phyloP scores from a whole-genome alignment of 2,329 filamentous ascomycete species.

The Paradendryphiella salina region DNA sequence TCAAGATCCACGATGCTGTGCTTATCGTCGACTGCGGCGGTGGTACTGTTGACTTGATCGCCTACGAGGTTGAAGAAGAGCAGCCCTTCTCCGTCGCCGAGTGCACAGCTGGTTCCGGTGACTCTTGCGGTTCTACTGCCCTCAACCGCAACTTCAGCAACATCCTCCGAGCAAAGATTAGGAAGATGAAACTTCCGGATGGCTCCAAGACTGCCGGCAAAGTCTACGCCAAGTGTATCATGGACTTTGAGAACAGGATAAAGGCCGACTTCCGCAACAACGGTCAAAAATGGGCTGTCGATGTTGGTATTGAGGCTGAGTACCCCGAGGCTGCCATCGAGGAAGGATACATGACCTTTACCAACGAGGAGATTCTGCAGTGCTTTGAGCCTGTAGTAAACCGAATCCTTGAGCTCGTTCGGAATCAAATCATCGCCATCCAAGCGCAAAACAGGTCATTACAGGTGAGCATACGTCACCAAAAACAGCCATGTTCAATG shows the following conservation, averaged over 20 bases:
- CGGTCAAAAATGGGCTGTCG: conserved; percentile 97
- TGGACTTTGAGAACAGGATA: conserved; percentile 99
- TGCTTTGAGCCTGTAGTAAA: conserved; percentile 99
- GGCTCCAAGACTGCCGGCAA: conserved; percentile 96
- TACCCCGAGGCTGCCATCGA: conserved; percentile 97
- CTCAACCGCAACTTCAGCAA: conserved; percentile 98
- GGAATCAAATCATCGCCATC: conserved; percentile 98
- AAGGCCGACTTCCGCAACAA: conserved; percentile 99
- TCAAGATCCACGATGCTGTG: conserved; percentile 98
- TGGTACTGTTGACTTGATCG: conserved; percentile 97
- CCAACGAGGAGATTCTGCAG: conserved; percentile 97
- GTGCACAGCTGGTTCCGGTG: conserved; percentile 94
- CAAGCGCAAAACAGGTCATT: conserved; percentile 93
- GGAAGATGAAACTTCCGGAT: conserved; percentile 98
- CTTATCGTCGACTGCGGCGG: conserved; percentile 98
- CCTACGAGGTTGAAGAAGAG: conserved; percentile 97
- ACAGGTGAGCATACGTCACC: conserved; percentile 61
- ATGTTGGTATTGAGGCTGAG: conserved; percentile 97
- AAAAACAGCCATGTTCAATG: background rate
- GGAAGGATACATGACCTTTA: conserved; percentile 99
- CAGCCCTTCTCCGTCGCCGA: conserved; percentile 95
- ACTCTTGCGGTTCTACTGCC: conserved; percentile 97
- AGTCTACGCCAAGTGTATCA: conserved; percentile 98
- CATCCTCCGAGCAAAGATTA: conserved; percentile 94
- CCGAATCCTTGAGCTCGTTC: conserved; percentile 90